Base-by-base conservation (phyloP, 1,139 yeast species). In the Sugiyamaella novakii region DNA sequence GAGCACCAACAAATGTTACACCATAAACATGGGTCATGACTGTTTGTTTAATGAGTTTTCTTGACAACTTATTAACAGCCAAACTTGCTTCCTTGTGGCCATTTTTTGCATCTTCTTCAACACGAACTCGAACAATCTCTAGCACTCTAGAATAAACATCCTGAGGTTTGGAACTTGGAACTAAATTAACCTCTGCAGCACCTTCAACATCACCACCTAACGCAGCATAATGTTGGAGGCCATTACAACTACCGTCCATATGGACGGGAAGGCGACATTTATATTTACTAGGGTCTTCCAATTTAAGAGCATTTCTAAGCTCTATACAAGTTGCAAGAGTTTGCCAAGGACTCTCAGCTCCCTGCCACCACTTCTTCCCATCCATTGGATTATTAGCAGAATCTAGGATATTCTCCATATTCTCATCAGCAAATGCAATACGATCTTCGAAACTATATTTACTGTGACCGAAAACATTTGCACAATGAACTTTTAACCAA, bases 1-100 rank as follows among this genome's bases (percentile, higher is more conserved):
- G 79, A 0, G 98, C 98, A 15, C 99, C 99, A 54, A 88, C 79
- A 65, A 80, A 88, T 0, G 99, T 92, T 10, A 92, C 99, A 59
- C 99, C 99, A 65, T 94, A 92, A 37, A 92, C 99, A 61, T 89
- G 91, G 1, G 99, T 92, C 99, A 92, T 92, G 25, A 92, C 98
- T 0, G 98, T 88, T 68, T 92, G 98, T 66, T 92, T 92, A 43
- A 92, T 96, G 42, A 92, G 84, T 66, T 91, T 91, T 61, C 99
- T 79, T 19, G 84, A 78, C 54, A 92, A 79, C 56, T 81, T 78
- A 47, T 84, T 87, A 53, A 77, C 73, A 22, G 83, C 70, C 48
- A 73, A 68, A 10, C 65, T 54, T 0, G 92, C 92, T 52, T 71
- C 64, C 38, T 70, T 74, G 50, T 70, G 75, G 55, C 78, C 88